Conservation (phyloP, 129 eudicot species). For the Escallonia herrerae region DNA sequence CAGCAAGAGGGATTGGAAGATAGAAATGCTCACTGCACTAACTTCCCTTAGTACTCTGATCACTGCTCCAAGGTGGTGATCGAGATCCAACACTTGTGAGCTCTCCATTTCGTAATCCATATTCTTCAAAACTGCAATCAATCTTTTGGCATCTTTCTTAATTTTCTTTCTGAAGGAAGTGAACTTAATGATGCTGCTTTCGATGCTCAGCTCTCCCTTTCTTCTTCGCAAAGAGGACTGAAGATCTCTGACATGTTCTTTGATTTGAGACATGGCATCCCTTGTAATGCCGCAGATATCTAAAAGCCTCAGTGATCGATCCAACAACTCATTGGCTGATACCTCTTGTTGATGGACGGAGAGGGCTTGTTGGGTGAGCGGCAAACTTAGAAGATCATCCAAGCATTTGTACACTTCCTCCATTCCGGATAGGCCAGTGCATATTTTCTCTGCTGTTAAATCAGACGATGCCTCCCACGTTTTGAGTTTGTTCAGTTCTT, state of each 20-base stretch:
- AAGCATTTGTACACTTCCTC: conserved; percentile 40
- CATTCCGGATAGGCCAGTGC: conserved; percentile 32
- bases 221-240: conserved; percentile 34
- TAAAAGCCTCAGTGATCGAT: conserved; percentile 34
- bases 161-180: conserved; percentile 32
- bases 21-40: conserved; percentile 32
- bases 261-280: conserved; percentile 31
- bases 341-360: conserved; percentile 21
- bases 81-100: conserved; percentile 20
- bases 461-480: conserved; percentile 30
- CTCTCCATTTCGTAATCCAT: conserved; percentile 26
- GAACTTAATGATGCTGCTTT: conserved; percentile 16
- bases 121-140: conserved; percentile 30
- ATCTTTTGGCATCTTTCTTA: conserved; percentile 34
- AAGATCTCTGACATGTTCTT: conserved; percentile 27
- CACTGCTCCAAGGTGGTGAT: conserved; percentile 31
- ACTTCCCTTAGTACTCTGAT: conserved; percentile 48
- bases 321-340: conserved; percentile 35
- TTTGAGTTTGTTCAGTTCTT: conserved; percentile 27
- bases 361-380: conserved; percentile 36
- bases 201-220: conserved; percentile 19
- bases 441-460: conserved; percentile 35
- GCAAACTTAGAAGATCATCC: conserved; percentile 42
- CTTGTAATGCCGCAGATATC: conserved; percentile 39
- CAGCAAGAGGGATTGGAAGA: conserved; percentile 29